A percentile compares a stretch with the other conserved stretches of the same genome.
These are phyloP conservation scores for Talaromyces sp. DNA, from an alignment of 2,329 filamentous ascomycete species.

Conservation along the genomic window DNA sequence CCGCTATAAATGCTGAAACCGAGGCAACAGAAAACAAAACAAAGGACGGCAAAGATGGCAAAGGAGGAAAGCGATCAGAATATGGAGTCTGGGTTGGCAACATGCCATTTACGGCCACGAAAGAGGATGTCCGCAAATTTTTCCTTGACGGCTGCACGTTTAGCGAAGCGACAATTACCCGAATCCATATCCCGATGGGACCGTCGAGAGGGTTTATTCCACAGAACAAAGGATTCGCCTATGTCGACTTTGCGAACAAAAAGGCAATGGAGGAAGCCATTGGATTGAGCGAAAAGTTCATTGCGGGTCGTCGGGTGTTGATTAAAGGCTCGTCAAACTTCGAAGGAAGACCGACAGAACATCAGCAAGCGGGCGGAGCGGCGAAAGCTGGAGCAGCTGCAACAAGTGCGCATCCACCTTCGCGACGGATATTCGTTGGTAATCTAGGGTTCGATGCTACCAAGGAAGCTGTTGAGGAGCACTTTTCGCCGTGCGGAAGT, in stretches of 20 bases:
- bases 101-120: conserved; percentile 77
- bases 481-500: conserved; percentile 82
- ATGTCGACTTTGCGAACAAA: conserved; percentile 78
- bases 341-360: conserved; percentile 79
- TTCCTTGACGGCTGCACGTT: conserved; percentile 70
- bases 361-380: conserved; percentile 39
- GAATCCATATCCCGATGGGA: conserved; percentile 73
- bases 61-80: conserved; percentile 61
- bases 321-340: conserved; percentile 93
- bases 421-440: conserved; percentile 82
- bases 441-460: conserved; percentile 82
- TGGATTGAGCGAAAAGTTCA: conserved; percentile 77
- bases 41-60: conserved; percentile 22
- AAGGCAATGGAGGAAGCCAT: conserved; percentile 74
- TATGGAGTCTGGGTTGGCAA: conserved; percentile 97
- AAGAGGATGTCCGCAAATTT: conserved; percentile 73
- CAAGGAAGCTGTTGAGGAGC: conserved; percentile 74
- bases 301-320: conserved; percentile 74
- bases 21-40: conserved; percentile 31
- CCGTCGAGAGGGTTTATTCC: conserved; percentile 54
- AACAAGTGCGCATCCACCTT: conserved; percentile 61
- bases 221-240: conserved; percentile 90
- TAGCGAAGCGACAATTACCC: conserved; percentile 70
- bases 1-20: conserved; percentile 37
- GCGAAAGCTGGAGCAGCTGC: conserved; percentile 25